phyloP scores from a whole-genome alignment of 345 rosid species.

The Noccaea caerulescens region DNA sequence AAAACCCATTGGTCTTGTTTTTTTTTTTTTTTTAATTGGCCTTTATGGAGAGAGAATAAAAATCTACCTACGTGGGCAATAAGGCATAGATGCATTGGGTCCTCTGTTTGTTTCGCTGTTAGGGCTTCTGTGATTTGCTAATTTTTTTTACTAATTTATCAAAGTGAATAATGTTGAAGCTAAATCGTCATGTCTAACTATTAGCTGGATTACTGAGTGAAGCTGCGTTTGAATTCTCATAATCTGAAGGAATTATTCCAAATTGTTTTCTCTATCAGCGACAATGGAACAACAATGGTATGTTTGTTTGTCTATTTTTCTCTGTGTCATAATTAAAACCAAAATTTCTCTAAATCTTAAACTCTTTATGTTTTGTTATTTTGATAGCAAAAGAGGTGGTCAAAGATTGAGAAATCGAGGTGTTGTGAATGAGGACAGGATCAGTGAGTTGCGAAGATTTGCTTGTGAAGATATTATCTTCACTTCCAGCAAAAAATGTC shows the following conservation, averaged over 20 bases:
- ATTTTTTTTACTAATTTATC: not conserved
- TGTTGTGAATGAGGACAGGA: not conserved
- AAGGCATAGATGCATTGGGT: too few relatives aligned
- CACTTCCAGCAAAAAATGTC: not conserved
- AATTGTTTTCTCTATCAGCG: not conserved
- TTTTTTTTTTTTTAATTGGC: too few relatives aligned
- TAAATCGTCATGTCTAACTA: too few relatives aligned
- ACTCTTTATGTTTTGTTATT: not conserved
- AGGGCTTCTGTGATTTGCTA: too few relatives aligned
- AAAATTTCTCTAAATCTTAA: not conserved
- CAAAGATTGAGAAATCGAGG: not conserved
- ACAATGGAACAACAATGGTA: constrained; percentile 15
- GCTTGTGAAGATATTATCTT: constrained; percentile 18
- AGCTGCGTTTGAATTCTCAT: not conserved
- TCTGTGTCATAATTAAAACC: too few relatives aligned
- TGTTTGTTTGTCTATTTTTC: not conserved
- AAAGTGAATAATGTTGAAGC: not conserved
- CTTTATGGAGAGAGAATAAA: too few relatives aligned
- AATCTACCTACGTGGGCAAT: too few relatives aligned
- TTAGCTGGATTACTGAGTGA: not conserved
- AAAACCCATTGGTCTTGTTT: not conserved
- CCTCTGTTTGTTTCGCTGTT: too few relatives aligned
- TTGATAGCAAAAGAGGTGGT: constrained; percentile 11
- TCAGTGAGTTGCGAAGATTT: constrained; percentile 26
- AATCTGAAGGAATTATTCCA: not conserved